Base-by-base conservation (phyloP, 345 rosid species). In the Atalantia buxifolia region DNA sequence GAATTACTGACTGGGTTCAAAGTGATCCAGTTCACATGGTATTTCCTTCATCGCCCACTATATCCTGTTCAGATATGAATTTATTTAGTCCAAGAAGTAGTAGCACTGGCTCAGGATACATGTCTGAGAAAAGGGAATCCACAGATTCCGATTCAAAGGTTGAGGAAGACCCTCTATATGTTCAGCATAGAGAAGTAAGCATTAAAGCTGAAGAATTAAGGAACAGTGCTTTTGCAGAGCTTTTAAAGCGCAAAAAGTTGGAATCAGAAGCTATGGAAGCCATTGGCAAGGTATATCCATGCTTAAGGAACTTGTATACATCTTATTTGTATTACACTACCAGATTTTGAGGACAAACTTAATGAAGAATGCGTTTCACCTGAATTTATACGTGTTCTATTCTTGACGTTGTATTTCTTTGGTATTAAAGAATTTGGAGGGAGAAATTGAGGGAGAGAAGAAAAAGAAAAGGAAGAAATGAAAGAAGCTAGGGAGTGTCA, bases 241-340 rank as follows among this genome's bases (percentile, higher is more conserved):
- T 81, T 24, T 64, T 82, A 66, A 81, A 63, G 75, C 6, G 86
- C 76, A 71, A 60, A 81, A 84, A 42, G 45, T 50, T 82, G 85
- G 97, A 92, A 80, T 48, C 35, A 14, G 81, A 87, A 63, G 89
- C 89, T 79, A 38, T 87, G 62, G 83, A 88, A 85, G 84, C 85
- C 53, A 72, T 85, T 73, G 66, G 82, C 74, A 90, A 84, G 97
- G 94, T 92, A 83, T 59, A 67, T 65, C 62, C 42, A 65, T 14
- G 59, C 55, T 56, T 55, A 48, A n/a, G 35, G 50, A 74, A 55
- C 66, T 74, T 67, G 27, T 25, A 40, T 25, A 2, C 27, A 16
- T 24, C 57, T 4, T 62, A 33, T 70, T 71, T 74, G 60, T 53
- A 28, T 65, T 42, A 45, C 14, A 9, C 53, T 63, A 55, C 18